These are phyloP conservation scores for Mycosphaerella sp. DNA, from an alignment of 2,329 filamentous ascomycete genomes.

Conservation along the genomic window DNA sequence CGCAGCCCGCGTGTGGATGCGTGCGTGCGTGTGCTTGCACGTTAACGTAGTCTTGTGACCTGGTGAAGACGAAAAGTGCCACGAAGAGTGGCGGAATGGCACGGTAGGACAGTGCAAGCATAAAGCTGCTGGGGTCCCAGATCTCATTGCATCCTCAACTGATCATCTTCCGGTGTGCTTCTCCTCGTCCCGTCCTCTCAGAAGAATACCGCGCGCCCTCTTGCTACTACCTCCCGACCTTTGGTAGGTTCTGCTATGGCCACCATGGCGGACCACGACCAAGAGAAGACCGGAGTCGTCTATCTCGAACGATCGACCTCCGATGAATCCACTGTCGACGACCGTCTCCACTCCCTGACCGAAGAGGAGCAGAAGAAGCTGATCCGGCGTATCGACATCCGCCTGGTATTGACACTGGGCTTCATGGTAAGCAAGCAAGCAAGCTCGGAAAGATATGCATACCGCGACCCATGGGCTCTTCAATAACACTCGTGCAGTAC, in stretches of 20 bases:
- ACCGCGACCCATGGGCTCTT: neutral
- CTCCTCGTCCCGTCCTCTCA: neutral
- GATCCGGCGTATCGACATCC: slow-evolving; percentile 60
- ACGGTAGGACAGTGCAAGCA: neutral
- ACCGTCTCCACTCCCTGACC: slow-evolving; percentile 43
- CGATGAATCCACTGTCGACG: slow-evolving; percentile 24
- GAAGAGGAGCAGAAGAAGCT: slow-evolving; percentile 60
- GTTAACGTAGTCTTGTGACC: slow-evolving; percentile 1
- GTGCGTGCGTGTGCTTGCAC: neutral
- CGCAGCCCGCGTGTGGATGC: neutral
- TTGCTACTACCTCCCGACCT: neutral
- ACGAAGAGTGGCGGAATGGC: neutral
- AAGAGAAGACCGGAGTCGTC: slow-evolving; percentile 22
- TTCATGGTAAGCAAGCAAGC: slow-evolving; percentile 24
- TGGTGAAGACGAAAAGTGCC: neutral
- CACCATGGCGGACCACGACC: slow-evolving; percentile 21
- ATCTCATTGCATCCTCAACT: neutral
- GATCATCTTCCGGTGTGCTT: neutral
- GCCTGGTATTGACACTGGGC: slow-evolving; percentile 44
- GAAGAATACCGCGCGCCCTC: neutral
- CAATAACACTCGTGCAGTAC: slow-evolving; percentile 18
- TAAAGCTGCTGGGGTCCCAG: neutral
- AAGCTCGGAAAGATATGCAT: too few relatives aligned
- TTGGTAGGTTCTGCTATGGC: neutral
- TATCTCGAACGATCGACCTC: slow-evolving; percentile 27